Conservation (phyloP, 2,329 filamentous ascomycete species). For the Phyllosticta citrichinensis region DNA sequence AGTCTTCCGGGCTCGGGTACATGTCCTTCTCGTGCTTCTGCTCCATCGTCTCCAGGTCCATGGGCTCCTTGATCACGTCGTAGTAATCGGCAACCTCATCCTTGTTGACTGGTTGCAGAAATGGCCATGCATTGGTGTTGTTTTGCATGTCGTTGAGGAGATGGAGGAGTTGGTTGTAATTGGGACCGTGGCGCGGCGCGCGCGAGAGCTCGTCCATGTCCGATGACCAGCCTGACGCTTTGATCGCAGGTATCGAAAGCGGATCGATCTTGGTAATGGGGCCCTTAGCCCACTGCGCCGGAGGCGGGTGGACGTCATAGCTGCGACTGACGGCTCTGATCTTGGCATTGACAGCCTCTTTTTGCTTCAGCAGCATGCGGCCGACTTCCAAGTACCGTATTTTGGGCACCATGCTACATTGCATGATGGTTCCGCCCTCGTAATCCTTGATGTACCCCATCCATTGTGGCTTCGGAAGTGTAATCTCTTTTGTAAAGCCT, state of each 20-base stretch:
- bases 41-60: slow-evolving; percentile 96
- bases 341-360: slow-evolving; percentile 89
- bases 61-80: slow-evolving; percentile 94
- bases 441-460: slow-evolving; percentile 99
- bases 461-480: slow-evolving; percentile 79
- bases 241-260: slow-evolving; percentile 77
- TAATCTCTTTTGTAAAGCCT: slow-evolving; percentile 97
- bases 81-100: slow-evolving; percentile 99
- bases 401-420: slow-evolving; percentile 92
- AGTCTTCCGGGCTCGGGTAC: slow-evolving; percentile 85
- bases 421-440: slow-evolving; percentile 98
- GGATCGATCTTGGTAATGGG: slow-evolving; percentile 62
- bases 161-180: slow-evolving; percentile 88
- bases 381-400: slow-evolving; percentile 89
- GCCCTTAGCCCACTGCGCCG: slow-evolving; percentile 68
- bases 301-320: slow-evolving; percentile 77
- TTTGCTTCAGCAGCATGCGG: slow-evolving; percentile 93
- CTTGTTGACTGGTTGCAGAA: slow-evolving; percentile 83
- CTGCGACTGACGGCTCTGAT: slow-evolving; percentile 84
- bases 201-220: slow-evolving; percentile 97
- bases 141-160: slow-evolving; percentile 94
- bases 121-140: slow-evolving; percentile 87
- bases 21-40: slow-evolving; percentile 87
- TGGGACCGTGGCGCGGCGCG: slow-evolving; percentile 88
- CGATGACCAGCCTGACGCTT: slow-evolving; percentile 82